phyloP scores from a whole-genome alignment of 352 stramenopile genomes.

The Phytopythium mirpurense region DNA sequence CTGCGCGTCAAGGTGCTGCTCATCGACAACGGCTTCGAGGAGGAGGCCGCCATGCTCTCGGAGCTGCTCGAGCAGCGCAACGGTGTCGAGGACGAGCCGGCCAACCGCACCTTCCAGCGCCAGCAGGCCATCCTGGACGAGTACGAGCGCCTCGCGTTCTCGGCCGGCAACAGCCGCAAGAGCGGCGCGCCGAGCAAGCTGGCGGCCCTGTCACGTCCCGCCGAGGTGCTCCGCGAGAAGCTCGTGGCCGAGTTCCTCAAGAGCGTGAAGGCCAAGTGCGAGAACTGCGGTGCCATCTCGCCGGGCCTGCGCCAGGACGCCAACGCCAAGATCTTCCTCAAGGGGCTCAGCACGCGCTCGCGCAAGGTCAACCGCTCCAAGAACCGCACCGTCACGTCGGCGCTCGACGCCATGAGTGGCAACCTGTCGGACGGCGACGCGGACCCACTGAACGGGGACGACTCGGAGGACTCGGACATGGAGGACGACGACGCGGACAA shows the following conservation, averaged over 20 bases:
- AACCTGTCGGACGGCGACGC: conserved; percentile 56
- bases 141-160: conserved; percentile 84
- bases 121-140: conserved; percentile 86
- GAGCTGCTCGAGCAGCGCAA: conserved; percentile 86
- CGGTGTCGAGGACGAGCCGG: conserved; percentile 77
- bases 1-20: conserved; percentile 90
- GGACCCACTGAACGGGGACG: conserved; percentile 29
- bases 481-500: conserved; percentile 44
- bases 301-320: conserved; percentile 96
- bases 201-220: conserved; percentile 38
- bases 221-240: conserved; percentile 74
- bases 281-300: conserved; percentile 95
- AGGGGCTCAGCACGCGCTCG: conserved; percentile 71
- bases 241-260: conserved; percentile 90
- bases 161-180: conserved; percentile 23
- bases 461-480: conserved; percentile 73
- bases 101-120: conserved; percentile 65
- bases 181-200: conserved; percentile 23
- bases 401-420: conserved; percentile 74
- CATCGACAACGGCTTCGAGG: conserved; percentile 84
- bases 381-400: conserved; percentile 76
- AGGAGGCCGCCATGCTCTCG: conserved; percentile 68
- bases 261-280: conserved; percentile 91
- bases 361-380: conserved; percentile 81
- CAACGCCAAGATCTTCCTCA: conserved; percentile 97